Evolutionary conservation across 2,329 filamentous ascomycete genomes (phyloP), one percentile per base, ranked within the genome.

Genomic region (Paraphoma sp.): DNA sequence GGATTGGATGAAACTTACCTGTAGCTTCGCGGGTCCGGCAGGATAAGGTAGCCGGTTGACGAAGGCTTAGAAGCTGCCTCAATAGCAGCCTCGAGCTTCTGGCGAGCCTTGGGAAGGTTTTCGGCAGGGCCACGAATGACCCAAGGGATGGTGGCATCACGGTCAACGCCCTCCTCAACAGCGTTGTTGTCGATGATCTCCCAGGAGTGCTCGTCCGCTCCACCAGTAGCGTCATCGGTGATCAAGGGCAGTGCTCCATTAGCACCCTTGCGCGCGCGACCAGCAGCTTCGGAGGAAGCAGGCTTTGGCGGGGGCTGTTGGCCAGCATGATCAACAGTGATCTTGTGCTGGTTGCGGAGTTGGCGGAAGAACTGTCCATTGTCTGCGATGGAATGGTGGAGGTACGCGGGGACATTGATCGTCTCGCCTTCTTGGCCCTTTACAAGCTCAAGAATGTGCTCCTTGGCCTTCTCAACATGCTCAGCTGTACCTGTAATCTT

Each of bases 281-380:
- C 74, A 59, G 72, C 73, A 59, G 72, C 80, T 63, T 71, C 81
- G 76, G 55, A 82, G 78, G 55, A 79, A 68, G 42, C 85, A 78
- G 89, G 85, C 79, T 89, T 93, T 40, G 87, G 75, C 6, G 95
- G 95, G 4, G 90, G 81, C 54, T 89, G 81, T 57, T 95, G 87
- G 44, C 93, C 93, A 53, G 87, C 91, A 74, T 98, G 95, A 76
- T 98, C 93, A 51, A 99, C 90, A 0, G 90, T 95, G 64, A 99
- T 92, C 65, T 91, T 89, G 78, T 91, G 85, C 71, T 97, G 91
- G 76, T 88, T 93, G 63, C 90, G 88, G 42, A 99, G 87, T 69
- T 88, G 90, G 64, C 94, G 91, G 90, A 98, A 97, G 81, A 98
- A 91, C 67, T 93, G 89, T 1, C 94, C 95, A 63, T 94, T 93